Base-by-base conservation (phyloP, 225 moss, liverwort and hornwort genomes). In the Bryum argenteum region DNA sequence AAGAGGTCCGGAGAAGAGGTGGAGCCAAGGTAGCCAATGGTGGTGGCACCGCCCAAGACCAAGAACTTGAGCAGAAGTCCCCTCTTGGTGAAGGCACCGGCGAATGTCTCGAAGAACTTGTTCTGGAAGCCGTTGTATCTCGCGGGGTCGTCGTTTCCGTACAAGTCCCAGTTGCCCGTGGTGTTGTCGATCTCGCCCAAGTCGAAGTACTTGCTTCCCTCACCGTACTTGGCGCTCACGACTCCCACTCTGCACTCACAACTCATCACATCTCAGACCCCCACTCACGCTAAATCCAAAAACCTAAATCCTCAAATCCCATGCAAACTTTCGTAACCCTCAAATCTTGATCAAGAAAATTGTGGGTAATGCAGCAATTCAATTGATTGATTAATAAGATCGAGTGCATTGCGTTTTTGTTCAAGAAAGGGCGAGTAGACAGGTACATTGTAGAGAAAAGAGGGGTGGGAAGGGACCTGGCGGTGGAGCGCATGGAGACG, bases 161-260 rank as follows among this genome's bases (percentile, higher is more conserved):
- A 97, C 45, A 97, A 65, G 77, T 97, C 97, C 94, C 94, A 97
- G 67, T 90, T 84, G 1, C 94, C 97, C 50, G 94, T 94, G 64
- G 94, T 92, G 85, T 94, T 97, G 61, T 77, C 70, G 47, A 97
- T 89, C 12, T 94, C 97, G 0, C 83, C 89, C 58, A 97, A 73
- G 54, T 97, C 94, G 47, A 97, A 97, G 86, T 97, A 97, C 9
- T 88, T 75, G 63, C 90, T 90, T 82, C 75, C 59, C 43, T 89
- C 69, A 23, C 77, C 89, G 24, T 97, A 97, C 87, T 97, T 94
- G 51, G 97, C 97, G 13, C 79, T 71, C 54, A 82, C 89, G 19
- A 71, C 85, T 60, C 93, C 91, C 11, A 90, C 90, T 57, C 90
- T 96, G 77, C 72, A 72, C 50, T 7, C 2, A 71, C 7, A 14